Percentiles rank a stretch among this genome's conserved stretches.
Evolutionary conservation across 2,329 filamentous ascomycete species (phyloP).

Genomic region (Ascochyta fabae): DNA sequence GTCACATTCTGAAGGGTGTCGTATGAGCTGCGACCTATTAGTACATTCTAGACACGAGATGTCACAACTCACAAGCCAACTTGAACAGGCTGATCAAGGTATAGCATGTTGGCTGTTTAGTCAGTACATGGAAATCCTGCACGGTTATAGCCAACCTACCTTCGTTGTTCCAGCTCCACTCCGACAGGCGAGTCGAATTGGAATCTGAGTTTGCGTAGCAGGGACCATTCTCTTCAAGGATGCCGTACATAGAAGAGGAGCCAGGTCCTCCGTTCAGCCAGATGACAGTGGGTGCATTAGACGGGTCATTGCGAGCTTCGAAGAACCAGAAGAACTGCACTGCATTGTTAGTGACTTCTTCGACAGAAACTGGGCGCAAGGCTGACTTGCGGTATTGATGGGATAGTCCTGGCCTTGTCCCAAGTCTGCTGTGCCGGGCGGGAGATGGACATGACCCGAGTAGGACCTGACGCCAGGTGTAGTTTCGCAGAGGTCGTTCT

Average conservation of each 20-base stretch:
- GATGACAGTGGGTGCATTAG: slow-evolving; percentile 23
- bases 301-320: slow-evolving; percentile 26
- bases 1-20: slow-evolving; percentile 29
- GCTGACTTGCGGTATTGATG: slow-evolving; percentile 54
- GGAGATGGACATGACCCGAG: slow-evolving; percentile 55
- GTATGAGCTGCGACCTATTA: slow-evolving; percentile 52
- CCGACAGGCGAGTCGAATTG: slow-evolving; percentile 26
- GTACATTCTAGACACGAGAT: too few species aligned
- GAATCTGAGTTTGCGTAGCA: slow-evolving; percentile 25
- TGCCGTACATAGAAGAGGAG: slow-evolving; percentile 28
- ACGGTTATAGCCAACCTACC: not conserved
- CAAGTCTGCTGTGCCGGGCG: slow-evolving; percentile 24
- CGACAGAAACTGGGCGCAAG: not conserved
- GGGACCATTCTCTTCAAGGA: slow-evolving; percentile 26
- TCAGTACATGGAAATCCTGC: not conserved
- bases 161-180: slow-evolving; percentile 40
- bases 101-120: slow-evolving; percentile 54
- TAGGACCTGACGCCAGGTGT: slow-evolving; percentile 61
- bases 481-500: slow-evolving; percentile 59
- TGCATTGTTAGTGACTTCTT: slow-evolving; percentile 8
- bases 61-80: slow-evolving; percentile 55
- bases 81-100: slow-evolving; percentile 70
- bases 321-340: slow-evolving; percentile 33
- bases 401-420: slow-evolving; percentile 30
- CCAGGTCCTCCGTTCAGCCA: slow-evolving; percentile 29